A percentile compares a stretch with the other conserved stretches of the same genome.
phyloP scores from a whole-genome alignment of 371 early-diverging fungal genomes.

The Mortierella sp. region DNA sequence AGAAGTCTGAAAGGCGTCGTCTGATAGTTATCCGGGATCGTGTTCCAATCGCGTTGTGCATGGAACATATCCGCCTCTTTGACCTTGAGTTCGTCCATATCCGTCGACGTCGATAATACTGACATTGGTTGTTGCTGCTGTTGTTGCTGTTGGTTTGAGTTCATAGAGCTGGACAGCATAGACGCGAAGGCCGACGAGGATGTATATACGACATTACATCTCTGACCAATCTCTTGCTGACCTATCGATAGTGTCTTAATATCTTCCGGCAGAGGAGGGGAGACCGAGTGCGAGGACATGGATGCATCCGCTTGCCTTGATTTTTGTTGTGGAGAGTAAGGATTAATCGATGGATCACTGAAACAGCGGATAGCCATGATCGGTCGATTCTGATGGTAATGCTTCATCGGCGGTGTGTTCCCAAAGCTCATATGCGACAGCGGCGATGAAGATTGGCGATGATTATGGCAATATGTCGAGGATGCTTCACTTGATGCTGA shows the following conservation, averaged over 20 bases:
- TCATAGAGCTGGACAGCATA: constrained; percentile 3
- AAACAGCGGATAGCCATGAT: too few relatives aligned
- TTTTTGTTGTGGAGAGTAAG: too few relatives aligned
- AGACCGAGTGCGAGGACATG: neutral
- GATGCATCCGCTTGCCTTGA: too few relatives aligned
- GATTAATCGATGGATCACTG: too few relatives aligned
- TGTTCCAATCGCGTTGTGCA: constrained; percentile 19
- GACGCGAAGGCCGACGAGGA: neutral
- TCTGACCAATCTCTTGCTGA: too few relatives aligned
- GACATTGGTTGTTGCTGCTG: neutral
- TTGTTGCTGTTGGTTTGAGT: constrained; percentile 10
- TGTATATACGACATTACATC: too few relatives aligned
- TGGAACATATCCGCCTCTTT: constrained; percentile 9
- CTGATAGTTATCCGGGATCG: constrained; percentile 21
- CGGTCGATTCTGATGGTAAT: too few relatives aligned
- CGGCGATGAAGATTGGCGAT: too few relatives aligned
- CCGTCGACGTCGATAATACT: neutral
- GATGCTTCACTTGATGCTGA: neutral
- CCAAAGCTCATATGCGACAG: too few relatives aligned
- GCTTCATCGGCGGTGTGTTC: too few relatives aligned
- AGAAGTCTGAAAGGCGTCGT: constrained; percentile 4
- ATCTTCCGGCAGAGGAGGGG: neutral
- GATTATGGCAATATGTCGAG: too few relatives aligned
- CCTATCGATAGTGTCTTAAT: neutral
- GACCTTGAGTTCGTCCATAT: constrained; percentile 1